A percentile compares a stretch with the other conserved stretches of the same genome.
phyloP scores from a whole-genome alignment of 1,284 basidiomycete species.

The Vanrija humicola region DNA sequence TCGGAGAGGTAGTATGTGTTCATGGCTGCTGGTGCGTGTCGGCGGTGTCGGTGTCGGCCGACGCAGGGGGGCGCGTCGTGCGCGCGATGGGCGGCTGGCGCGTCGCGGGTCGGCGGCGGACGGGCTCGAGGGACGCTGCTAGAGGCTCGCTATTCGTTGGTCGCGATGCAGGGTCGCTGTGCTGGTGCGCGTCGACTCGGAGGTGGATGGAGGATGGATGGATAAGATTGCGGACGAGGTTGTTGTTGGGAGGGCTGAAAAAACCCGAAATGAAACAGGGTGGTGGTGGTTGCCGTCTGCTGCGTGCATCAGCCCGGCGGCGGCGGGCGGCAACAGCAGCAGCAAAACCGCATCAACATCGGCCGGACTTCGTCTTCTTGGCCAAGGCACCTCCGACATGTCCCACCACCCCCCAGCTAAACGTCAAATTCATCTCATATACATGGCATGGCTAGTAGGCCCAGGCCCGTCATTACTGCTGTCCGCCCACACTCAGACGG shows the following conservation, averaged over 20 bases:
- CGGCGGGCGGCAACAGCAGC: too few relatives aligned
- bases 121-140: not conserved
- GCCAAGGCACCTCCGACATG: too few relatives aligned
- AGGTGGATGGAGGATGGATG: too few relatives aligned
- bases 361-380: too few relatives aligned
- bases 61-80: not conserved
- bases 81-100: not conserved
- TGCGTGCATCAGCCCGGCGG: too few relatives aligned
- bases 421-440: too few relatives aligned
- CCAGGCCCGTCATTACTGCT: conserved; percentile 2
- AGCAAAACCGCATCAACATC: too few relatives aligned
- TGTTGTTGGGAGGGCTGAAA: not conserved
- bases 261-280: not conserved
- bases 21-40: not conserved
- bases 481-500: conserved; percentile 33
- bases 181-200: too few relatives aligned
- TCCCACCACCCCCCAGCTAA: too few relatives aligned
- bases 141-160: too few relatives aligned
- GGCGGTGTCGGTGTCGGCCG: not conserved
- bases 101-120: not conserved
- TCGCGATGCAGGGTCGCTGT: too few relatives aligned
- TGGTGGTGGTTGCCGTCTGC: not conserved
- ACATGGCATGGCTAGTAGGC: too few relatives aligned
- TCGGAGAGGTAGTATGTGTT: conserved; percentile 21
- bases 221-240: not conserved